Conservation (phyloP, 352 stramenopile species). For the Globisporangium cederbergense region DNA sequence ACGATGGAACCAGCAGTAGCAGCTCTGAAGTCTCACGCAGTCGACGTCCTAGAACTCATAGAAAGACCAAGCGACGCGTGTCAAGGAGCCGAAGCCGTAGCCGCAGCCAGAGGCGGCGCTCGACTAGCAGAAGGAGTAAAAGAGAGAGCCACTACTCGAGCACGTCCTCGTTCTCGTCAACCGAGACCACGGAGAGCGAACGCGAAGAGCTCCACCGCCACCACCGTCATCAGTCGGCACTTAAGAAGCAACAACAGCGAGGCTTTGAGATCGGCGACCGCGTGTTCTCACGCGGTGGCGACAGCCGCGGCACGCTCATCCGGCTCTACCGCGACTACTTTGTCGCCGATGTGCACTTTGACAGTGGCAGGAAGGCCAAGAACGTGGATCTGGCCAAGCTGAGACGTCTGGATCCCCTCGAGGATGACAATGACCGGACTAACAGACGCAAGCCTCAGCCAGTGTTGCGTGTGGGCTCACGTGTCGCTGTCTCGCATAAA, state of each 20-base stretch:
- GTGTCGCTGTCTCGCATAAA: slow-evolving; percentile 42
- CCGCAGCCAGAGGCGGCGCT: not conserved
- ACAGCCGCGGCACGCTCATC: slow-evolving; percentile 50
- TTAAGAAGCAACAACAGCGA: slow-evolving; percentile 2
- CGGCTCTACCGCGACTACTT: slow-evolving; percentile 66
- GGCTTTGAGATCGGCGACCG: slow-evolving; percentile 55
- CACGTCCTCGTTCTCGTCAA: slow-evolving; percentile 8
- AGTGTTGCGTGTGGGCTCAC: slow-evolving; percentile 20
- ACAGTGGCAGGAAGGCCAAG: slow-evolving; percentile 45
- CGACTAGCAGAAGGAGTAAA: not conserved
- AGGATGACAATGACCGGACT: not conserved
- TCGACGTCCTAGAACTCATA: not conserved
- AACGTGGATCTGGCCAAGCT: slow-evolving; percentile 62
- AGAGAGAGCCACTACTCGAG: slow-evolving; percentile 2
- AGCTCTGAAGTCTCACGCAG: not conserved
- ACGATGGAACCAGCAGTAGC: not conserved
- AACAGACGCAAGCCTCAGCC: not conserved
- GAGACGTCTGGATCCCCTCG: slow-evolving; percentile 11
- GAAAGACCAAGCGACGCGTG: not conserved
- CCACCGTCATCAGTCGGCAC: not conserved
- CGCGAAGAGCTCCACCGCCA: not conserved
- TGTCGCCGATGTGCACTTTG: slow-evolving; percentile 66
- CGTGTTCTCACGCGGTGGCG: slow-evolving; percentile 26
- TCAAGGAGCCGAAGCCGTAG: slow-evolving; percentile 4
- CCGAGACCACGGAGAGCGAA: slow-evolving; percentile 11